Percentiles rank a stretch among this genome's conserved stretches.
Evolutionary conservation across 805 yeast species (phyloP).

Genomic region (Helenozyma baotianmanensis): DNA sequence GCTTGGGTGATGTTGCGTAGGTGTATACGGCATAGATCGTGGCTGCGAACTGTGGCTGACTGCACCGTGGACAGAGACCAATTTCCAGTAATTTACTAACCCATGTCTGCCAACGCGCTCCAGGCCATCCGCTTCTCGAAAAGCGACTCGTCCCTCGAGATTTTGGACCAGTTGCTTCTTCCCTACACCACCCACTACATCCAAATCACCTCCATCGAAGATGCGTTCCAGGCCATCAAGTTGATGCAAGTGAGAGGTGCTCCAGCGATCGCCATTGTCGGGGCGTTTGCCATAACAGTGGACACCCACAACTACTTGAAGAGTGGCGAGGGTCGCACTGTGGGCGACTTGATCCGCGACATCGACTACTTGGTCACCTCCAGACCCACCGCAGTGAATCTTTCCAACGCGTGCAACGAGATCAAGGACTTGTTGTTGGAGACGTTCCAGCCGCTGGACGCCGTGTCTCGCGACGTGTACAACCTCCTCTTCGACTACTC

Average conservation of each 20-base stretch:
- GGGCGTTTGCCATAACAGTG: slow-evolving; percentile 76
- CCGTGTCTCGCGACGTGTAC: slow-evolving; percentile 22
- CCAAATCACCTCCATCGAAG: slow-evolving; percentile 55
- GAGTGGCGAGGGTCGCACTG: slow-evolving; percentile 19
- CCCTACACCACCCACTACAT: slow-evolving; percentile 78
- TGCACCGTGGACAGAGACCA: no score
- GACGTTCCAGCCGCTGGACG: slow-evolving; percentile 9
- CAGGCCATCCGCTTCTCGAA: slow-evolving; percentile 67
- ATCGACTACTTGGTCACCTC: slow-evolving; percentile 68
- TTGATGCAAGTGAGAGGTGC: slow-evolving; percentile 97
- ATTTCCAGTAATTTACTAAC: background rate
- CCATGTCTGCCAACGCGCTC: slow-evolving; percentile 22
- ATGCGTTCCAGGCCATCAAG: slow-evolving; percentile 79
- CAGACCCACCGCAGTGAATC: slow-evolving; percentile 94
- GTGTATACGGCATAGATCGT: no score
- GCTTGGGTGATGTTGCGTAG: no score
- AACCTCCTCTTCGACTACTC: slow-evolving; percentile 40
- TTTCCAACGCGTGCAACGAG: slow-evolving; percentile 66
- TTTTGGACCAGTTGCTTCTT: slow-evolving; percentile 76
- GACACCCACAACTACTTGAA: slow-evolving; percentile 45
- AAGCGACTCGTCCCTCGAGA: slow-evolving; percentile 41
- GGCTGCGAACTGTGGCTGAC: no score
- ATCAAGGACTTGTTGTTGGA: slow-evolving; percentile 34
- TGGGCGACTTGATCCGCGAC: slow-evolving; percentile 35
- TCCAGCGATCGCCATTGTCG: slow-evolving; percentile 96